phyloP scores from a whole-genome alignment of 2,329 filamentous ascomycete species.

The Paracoccidioides brasiliensis region DNA sequence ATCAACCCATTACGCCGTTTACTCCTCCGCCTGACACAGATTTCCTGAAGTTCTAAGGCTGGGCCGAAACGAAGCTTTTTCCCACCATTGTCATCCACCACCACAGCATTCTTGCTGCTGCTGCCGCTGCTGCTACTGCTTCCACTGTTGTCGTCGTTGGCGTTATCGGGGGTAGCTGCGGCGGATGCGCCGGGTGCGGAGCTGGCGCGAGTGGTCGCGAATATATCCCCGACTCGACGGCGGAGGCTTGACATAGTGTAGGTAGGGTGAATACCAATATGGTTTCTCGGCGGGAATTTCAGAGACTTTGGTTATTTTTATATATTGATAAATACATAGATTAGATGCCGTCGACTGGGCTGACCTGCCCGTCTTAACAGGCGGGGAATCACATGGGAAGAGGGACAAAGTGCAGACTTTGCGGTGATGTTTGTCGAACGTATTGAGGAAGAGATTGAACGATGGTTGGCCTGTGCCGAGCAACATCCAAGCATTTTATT shows the following conservation, averaged over 20 bases:
- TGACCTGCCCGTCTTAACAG: conserved; percentile 7
- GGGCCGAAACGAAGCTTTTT: conserved; percentile 20
- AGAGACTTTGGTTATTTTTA: not conserved
- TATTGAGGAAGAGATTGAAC: not conserved
- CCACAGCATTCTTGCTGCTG: not conserved
- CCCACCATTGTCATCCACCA: conserved; percentile 4
- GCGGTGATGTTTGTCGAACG: not conserved
- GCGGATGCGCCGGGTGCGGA: conserved; percentile 2
- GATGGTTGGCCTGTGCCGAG: not conserved
- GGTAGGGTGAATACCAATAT: not conserved
- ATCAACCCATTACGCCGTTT: conserved; percentile 71
- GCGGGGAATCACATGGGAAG: conserved; percentile 9
- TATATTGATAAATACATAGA: not conserved
- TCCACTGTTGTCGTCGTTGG: conserved; percentile 21
- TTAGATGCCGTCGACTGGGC: conserved; percentile 1
- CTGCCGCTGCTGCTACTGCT: conserved; percentile 16
- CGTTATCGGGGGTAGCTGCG: not conserved
- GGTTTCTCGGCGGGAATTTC: not conserved
- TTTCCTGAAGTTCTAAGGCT: conserved; percentile 18
- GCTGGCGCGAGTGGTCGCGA: conserved; percentile 7
- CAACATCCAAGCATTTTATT: not conserved
- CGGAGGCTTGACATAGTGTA: conserved; percentile 26
- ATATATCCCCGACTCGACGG: conserved; percentile 29
- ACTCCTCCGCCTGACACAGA: conserved; percentile 28
- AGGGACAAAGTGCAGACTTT: not conserved